phyloP scores from a whole-genome alignment of 2,329 filamentous ascomycete species.

The Fusarium scirpi region DNA sequence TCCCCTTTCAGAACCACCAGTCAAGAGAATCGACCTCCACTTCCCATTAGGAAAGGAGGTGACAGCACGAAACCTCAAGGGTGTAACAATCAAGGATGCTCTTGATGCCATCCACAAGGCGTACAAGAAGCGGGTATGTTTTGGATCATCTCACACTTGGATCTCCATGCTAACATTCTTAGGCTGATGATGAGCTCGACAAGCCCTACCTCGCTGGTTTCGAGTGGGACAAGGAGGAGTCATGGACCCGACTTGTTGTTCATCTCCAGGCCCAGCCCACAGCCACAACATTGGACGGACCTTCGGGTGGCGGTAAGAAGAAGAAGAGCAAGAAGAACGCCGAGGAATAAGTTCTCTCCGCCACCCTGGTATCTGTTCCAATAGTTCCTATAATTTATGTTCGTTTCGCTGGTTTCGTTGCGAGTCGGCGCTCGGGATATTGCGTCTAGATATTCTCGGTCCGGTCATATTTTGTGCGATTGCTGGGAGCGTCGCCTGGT shows the following conservation, averaged over 20 bases:
- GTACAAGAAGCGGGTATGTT: conserved; percentile 91
- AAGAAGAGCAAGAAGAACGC: conserved; percentile 80
- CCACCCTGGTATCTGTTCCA: conserved; percentile 54
- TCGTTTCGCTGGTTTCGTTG: conserved; percentile 56
- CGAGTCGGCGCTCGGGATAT: conserved; percentile 58
- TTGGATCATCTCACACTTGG: not conserved
- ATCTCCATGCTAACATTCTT: conserved; percentile 11
- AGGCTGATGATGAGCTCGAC: conserved; percentile 94
- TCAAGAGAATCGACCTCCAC: conserved; percentile 95
- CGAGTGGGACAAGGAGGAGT: conserved; percentile 95
- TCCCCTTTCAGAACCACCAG: conserved; percentile 79
- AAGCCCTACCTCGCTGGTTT: conserved; percentile 90
- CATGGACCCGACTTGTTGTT: conserved; percentile 87
- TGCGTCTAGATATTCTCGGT: conserved; percentile 58
- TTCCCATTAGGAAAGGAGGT: conserved; percentile 91
- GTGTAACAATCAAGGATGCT: conserved; percentile 97
- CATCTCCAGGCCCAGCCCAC: conserved; percentile 81
- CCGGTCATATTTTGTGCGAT: conserved; percentile 47
- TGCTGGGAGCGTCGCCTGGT: conserved; percentile 47
- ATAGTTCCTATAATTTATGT: conserved; percentile 55
- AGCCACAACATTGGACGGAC: conserved; percentile 51
- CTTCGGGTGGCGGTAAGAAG: conserved; percentile 66
- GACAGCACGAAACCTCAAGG: conserved; percentile 89
- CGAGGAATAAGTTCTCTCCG: conserved; percentile 52
- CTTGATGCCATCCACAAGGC: conserved; percentile 95